Conservation (phyloP, 208 protist genomes). For the Acanthamoeba healyi region DNA sequence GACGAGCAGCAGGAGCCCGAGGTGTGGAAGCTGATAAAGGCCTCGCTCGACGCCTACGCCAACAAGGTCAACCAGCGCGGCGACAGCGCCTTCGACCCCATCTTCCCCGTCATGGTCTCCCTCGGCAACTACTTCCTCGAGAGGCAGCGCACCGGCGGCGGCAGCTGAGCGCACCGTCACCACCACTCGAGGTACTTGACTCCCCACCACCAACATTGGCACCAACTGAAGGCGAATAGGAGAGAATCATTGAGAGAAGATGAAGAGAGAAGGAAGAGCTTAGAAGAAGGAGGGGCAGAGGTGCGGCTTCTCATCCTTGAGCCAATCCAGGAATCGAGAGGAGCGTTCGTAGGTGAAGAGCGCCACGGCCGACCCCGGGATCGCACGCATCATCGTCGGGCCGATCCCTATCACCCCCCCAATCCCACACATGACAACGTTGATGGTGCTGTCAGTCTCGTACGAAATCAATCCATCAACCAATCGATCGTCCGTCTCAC, state of each 20-base stretch:
- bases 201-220: background rate
- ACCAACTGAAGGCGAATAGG: background rate
- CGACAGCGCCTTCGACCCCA: conserved; percentile 56
- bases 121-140: conserved; percentile 63
- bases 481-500: background rate
- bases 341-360: conserved; percentile 44
- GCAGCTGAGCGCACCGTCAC: background rate
- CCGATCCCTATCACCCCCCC: conserved; percentile 33
- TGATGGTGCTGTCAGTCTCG: too few relatives aligned
- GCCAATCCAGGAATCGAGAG: conserved; percentile 35
- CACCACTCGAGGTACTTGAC: too few relatives aligned
- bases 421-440: too few relatives aligned
- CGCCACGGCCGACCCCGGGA: conserved; percentile 5
- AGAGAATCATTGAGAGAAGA: background rate
- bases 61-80: conserved; percentile 65
- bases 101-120: conserved; percentile 71
- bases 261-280: background rate
- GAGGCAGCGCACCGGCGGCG: conserved; percentile 8
- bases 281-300: conserved; percentile 28
- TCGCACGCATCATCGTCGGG: conserved; percentile 33
- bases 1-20: conserved; percentile 52
- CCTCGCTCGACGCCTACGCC: conserved; percentile 56
- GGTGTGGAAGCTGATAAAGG: conserved; percentile 73
- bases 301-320: conserved; percentile 26
- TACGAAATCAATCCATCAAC: too few relatives aligned